phyloP scores from a whole-genome alignment of 2,329 filamentous ascomycete genomes.

The Lecanicillium sp. region DNA sequence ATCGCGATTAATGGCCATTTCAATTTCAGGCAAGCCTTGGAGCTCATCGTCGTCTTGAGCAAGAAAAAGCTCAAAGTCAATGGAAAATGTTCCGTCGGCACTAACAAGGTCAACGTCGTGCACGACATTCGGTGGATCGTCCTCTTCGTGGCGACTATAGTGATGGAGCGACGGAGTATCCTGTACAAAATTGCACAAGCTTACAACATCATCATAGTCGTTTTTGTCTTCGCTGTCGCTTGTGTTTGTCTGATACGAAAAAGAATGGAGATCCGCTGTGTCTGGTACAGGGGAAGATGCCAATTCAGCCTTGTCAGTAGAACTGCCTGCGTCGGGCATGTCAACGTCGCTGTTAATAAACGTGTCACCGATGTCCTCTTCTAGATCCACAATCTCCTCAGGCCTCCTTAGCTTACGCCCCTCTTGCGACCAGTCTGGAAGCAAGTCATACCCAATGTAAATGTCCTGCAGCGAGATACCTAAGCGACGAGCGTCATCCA shows the following conservation, averaged over 20 bases:
- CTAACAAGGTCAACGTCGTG: conserved; percentile 17
- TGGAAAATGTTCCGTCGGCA: background rate
- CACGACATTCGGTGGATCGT: conserved; percentile 16
- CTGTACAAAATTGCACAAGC: conserved; percentile 13
- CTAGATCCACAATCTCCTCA: too few relatives aligned
- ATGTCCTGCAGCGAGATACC: conserved; percentile 15
- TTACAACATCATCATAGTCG: conserved; percentile 4
- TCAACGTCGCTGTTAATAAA: conserved; percentile 4
- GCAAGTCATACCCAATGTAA: conserved; percentile 16
- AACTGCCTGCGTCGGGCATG: background rate
- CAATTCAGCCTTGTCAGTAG: conserved; percentile 7
- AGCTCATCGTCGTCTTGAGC: conserved; percentile 18
- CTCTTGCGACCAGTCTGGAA: conserved; percentile 19
- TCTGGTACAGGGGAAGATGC: conserved; percentile 10
- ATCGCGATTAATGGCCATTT: conserved; percentile 20
- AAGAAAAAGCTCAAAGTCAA: conserved; percentile 23
- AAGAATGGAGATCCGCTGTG: conserved; percentile 4
- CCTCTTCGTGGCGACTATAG: conserved; percentile 11
- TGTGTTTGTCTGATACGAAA: background rate
- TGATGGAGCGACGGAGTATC: background rate
- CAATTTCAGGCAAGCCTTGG: conserved; percentile 18
- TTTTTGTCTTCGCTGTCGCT: background rate
- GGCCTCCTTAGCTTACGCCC: background rate
- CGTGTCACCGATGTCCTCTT: conserved; percentile 1
- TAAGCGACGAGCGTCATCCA: conserved; percentile 15